Evolutionary conservation across 768 basidiomycete species (phyloP).

Genomic region (Panaeolus cyanescens): DNA sequence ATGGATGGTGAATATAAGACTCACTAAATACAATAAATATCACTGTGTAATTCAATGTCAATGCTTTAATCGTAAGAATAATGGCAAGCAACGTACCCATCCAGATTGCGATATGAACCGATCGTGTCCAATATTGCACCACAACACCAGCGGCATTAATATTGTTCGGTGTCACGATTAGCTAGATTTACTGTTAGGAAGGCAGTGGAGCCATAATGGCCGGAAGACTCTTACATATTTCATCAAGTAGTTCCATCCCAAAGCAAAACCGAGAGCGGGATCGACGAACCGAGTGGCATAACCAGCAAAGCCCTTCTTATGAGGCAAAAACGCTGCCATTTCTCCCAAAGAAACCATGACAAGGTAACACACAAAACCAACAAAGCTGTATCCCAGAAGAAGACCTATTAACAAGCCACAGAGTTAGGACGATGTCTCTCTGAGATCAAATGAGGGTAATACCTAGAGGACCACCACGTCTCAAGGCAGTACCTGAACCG

Average conservation of each 20-base stretch:
- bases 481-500: conserved; percentile 59
- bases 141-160: conserved; percentile 63
- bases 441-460: neutral
- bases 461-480: conserved; percentile 56
- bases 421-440: neutral
- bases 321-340: conserved; percentile 54
- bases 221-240: conserved; percentile 44
- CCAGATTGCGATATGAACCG: conserved; percentile 52
- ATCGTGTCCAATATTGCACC: conserved; percentile 47
- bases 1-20: conserved; percentile 9
- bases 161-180: conserved; percentile 68
- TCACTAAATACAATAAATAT: conserved; percentile 62
- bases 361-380: conserved; percentile 59
- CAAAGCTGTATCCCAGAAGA: conserved; percentile 43
- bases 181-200: too few relatives aligned
- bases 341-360: conserved; percentile 59
- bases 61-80: neutral
- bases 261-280: conserved; percentile 67
- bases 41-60: conserved; percentile 28
- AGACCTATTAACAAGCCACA: conserved; percentile 23
- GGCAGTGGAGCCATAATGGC: neutral
- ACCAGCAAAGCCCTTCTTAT: conserved; percentile 62
- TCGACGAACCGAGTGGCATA: conserved; percentile 69
- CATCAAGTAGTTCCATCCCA: conserved; percentile 65
- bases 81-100: conserved; percentile 48